Conservation (phyloP, 768 basidiomycete species). For the Phylloporus sp. region DNA sequence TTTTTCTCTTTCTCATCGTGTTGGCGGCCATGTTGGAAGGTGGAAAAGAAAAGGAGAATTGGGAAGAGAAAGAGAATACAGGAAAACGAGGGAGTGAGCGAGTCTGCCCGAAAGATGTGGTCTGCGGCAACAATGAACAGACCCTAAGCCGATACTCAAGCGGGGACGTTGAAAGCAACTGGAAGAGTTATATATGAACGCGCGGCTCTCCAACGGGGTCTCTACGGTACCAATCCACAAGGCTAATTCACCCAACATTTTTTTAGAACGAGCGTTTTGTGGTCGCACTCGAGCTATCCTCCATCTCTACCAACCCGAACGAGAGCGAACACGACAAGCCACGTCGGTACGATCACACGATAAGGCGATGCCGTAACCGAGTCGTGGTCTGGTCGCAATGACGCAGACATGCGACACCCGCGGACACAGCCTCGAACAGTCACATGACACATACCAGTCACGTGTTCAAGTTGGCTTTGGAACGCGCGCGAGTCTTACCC, state of each 20-base stretch:
- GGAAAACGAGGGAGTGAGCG: conserved; percentile 7
- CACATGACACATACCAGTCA: conserved; percentile 16
- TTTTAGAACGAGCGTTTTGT: conserved; percentile 17
- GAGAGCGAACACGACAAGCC: too few relatives aligned
- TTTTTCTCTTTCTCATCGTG: conserved; percentile 76
- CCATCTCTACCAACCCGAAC: neutral
- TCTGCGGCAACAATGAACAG: conserved; percentile 19
- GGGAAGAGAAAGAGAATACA: conserved; percentile 16
- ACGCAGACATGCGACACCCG: conserved; percentile 22
- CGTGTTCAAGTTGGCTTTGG: conserved; percentile 27
- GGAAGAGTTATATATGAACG: conserved; percentile 20
- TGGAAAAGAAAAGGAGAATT: neutral
- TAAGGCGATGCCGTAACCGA: conserved; percentile 14
- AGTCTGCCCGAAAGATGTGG: conserved; percentile 17
- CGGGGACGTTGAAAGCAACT: neutral
- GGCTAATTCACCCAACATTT: conserved; percentile 14
- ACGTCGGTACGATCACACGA: conserved; percentile 10
- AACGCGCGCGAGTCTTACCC: neutral
- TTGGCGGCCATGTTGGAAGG: conserved; percentile 29
- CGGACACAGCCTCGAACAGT: conserved; percentile 11
- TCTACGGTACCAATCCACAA: conserved; percentile 18
- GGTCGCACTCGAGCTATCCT: neutral
- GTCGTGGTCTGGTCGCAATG: conserved; percentile 10
- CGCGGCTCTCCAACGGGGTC: conserved; percentile 24
- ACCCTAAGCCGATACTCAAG: conserved; percentile 10